These are phyloP conservation scores for Calonectria pseudoreteaudii DNA, from an alignment of 2,329 filamentous ascomycete genomes.

Conservation along the genomic window DNA sequence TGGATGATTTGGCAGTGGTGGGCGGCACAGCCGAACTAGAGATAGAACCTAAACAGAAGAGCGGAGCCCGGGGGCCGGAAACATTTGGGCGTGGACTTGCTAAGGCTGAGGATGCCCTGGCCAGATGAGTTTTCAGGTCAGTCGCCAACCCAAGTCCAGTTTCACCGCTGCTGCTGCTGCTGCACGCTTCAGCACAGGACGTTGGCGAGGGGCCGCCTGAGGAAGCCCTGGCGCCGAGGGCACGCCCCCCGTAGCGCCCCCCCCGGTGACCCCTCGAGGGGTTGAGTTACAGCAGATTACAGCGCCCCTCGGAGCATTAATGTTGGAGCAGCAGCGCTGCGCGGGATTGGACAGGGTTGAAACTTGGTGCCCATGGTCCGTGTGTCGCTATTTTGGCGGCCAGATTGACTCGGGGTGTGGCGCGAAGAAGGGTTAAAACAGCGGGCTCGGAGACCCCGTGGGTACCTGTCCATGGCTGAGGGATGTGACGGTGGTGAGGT, in stretches of 20 bases:
- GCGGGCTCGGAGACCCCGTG: constrained; percentile 11
- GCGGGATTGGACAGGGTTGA: constrained; percentile 4
- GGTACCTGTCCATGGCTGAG: neutral
- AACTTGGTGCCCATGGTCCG: constrained; percentile 1
- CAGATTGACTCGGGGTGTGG: constrained; percentile 2
- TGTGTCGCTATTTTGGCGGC: constrained; percentile 3
- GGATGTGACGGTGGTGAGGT: constrained; percentile 1
- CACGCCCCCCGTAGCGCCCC: neutral
- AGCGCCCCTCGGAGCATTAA: constrained; percentile 17
- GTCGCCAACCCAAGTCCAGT: constrained; percentile 3
- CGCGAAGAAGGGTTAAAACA: constrained; percentile 3
- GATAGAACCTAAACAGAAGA: constrained; percentile 15
- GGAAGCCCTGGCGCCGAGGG: neutral
- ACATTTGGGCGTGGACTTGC: constrained; percentile 11
- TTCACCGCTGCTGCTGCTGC: neutral
- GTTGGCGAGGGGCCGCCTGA: neutral
- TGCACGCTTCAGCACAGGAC: neutral
- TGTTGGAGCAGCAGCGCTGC: neutral
- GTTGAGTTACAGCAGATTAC: neutral
- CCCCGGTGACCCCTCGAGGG: constrained; percentile 8
- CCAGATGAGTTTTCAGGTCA: constrained; percentile 13
- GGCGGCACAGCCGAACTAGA: constrained; percentile 19
- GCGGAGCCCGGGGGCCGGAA: constrained; percentile 8
- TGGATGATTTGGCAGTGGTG: constrained; percentile 17
- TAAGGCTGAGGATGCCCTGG: constrained; percentile 1